These are phyloP conservation scores for Macadamia integrifolia DNA, from an alignment of 164 flowering plant species.

Conservation along the genomic window DNA sequence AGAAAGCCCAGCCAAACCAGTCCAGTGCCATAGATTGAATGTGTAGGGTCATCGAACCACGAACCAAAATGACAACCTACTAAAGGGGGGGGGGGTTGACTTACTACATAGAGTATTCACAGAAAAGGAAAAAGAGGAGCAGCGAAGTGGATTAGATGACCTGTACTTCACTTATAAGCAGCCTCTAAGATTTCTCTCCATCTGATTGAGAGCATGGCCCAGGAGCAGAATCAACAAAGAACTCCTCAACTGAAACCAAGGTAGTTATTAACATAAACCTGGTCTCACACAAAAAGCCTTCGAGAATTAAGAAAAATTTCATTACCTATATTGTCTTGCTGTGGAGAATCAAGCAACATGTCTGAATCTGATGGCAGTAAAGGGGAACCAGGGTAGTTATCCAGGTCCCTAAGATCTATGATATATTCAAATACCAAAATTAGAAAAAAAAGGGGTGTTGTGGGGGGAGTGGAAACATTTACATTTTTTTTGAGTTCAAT, in stretches of 20 bases:
- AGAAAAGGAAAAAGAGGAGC: no score
- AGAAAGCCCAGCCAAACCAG: no score
- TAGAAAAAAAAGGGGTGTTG: not conserved
- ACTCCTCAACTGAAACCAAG: slow-evolving; percentile 68
- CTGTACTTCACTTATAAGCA: not conserved
- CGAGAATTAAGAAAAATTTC: not conserved
- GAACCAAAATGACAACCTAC: no score
- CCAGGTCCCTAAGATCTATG: slow-evolving; percentile 87
- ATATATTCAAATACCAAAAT: not conserved
- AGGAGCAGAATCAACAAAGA: slow-evolving; percentile 78
- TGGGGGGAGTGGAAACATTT: no score
- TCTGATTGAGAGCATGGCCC: slow-evolving; percentile 44
- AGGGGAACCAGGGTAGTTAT: slow-evolving; percentile 87
- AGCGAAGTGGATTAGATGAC: not conserved
- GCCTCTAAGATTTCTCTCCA: slow-evolving; percentile 29
- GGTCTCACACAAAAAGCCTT: not conserved
- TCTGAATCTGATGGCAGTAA: slow-evolving; percentile 90
- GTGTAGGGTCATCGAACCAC: no score
- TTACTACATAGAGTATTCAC: no score
- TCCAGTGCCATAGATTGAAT: no score
- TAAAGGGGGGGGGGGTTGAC: no score
- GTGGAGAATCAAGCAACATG: slow-evolving; percentile 83
- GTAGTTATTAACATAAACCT: not conserved
- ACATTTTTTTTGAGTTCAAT: not conserved
- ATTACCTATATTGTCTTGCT: slow-evolving; percentile 76